phyloP scores from a whole-genome alignment of 495 filamentous ascomycete species.

The Tetracladium setigerum region DNA sequence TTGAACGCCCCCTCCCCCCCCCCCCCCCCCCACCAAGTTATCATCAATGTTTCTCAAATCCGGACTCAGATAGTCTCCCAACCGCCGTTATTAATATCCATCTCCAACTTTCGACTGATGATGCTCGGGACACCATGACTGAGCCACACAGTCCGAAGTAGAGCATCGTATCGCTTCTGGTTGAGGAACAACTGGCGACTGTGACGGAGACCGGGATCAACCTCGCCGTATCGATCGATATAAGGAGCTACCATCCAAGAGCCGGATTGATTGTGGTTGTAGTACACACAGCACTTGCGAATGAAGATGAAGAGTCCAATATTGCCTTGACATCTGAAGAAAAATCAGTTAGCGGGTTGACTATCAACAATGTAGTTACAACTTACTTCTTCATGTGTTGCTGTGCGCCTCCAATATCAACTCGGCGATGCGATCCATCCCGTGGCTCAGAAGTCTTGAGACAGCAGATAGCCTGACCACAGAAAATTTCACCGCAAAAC shows the following conservation, averaged over 20 bases:
- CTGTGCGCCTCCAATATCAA: constrained; percentile 74
- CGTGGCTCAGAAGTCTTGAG: constrained; percentile 43
- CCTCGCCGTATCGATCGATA: constrained; percentile 90
- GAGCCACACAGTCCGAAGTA: constrained; percentile 82
- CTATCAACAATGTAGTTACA: not conserved
- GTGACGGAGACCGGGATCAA: constrained; percentile 75
- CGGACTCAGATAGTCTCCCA: constrained; percentile 82
- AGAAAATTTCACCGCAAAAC: constrained; percentile 94
- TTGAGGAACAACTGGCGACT: constrained; percentile 84
- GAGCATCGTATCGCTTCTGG: constrained; percentile 84
- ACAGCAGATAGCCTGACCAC: constrained; percentile 89
- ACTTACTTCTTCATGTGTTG: constrained; percentile 83
- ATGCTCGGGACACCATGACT: constrained; percentile 79
- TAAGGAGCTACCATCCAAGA: constrained; percentile 86
- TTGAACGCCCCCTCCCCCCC: too few relatives aligned
- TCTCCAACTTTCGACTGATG: constrained; percentile 83
- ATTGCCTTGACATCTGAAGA: constrained; percentile 70
- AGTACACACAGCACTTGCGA: constrained; percentile 84
- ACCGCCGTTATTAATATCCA: constrained; percentile 90
- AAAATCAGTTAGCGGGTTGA: constrained; percentile 14
- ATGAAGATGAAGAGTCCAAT: constrained; percentile 94
- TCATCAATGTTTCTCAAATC: too few relatives aligned
- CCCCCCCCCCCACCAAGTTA: too few relatives aligned
- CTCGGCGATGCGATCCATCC: constrained; percentile 19
- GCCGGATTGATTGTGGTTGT: constrained; percentile 72